Evolutionary conservation across 768 basidiomycete species (phyloP).

Genomic region (Amanita pseudoporphyria): DNA sequence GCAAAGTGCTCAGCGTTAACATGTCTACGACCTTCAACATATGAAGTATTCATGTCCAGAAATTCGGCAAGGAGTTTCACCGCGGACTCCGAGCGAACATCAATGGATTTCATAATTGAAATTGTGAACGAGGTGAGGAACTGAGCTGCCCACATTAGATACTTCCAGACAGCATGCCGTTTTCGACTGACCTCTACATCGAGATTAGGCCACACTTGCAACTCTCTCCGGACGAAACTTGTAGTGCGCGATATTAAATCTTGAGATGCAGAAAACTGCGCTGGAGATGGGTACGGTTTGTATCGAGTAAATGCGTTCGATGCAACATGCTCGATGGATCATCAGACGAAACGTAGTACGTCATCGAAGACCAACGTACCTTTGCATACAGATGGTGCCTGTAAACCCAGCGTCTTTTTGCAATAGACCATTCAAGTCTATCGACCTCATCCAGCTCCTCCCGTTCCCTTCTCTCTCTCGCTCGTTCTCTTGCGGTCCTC

Average conservation of each 20-base stretch:
- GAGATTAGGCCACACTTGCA: conserved; percentile 81
- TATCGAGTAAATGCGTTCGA: conserved; percentile 82
- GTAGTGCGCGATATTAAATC: conserved; percentile 71
- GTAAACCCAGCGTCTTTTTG: conserved; percentile 73
- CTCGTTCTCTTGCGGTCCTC: conserved; percentile 29
- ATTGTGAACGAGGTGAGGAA: conserved; percentile 86
- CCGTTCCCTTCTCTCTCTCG: conserved; percentile 46
- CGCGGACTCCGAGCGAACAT: conserved; percentile 85
- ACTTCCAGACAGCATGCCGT: background rate
- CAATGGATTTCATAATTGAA: conserved; percentile 86
- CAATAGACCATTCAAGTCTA: conserved; percentile 66
- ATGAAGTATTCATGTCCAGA: conserved; percentile 66
- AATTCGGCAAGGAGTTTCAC: conserved; percentile 81
- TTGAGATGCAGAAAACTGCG: conserved; percentile 71
- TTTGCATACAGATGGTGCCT: conserved; percentile 75
- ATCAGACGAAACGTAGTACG: conserved; percentile 3
- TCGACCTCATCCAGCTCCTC: conserved; percentile 50
- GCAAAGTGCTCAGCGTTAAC: conserved; percentile 88
- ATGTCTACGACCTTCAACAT: conserved; percentile 44
- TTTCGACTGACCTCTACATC: conserved; percentile 64
- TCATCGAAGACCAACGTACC: conserved; percentile 32
- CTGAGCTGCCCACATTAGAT: conserved; percentile 25
- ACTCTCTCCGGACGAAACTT: conserved; percentile 73
- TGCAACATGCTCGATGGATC: conserved; percentile 64
- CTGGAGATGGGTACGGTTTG: conserved; percentile 81